Evolutionary conservation across 192 early-diverging fungal genomes (phyloP).

Genomic region (Podila epigama): DNA sequence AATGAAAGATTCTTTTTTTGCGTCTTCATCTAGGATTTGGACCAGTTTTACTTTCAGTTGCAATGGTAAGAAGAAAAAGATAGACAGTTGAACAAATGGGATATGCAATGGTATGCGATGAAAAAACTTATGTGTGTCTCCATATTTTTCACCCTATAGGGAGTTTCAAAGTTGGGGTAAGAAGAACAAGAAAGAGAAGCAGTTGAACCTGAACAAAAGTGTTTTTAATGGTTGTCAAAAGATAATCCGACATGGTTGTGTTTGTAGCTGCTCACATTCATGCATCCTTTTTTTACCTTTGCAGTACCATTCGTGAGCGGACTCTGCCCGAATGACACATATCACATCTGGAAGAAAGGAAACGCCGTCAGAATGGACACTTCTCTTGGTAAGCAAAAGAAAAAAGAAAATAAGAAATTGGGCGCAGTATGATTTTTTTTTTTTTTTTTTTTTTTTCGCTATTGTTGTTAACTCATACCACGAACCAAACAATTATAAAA

Average conservation of each 20-base stretch:
- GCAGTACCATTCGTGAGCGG: slow-evolving; percentile 47
- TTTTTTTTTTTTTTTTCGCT: neutral
- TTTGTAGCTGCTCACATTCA: neutral
- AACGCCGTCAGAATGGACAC: slow-evolving; percentile 50
- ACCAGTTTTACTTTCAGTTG: slow-evolving; percentile 47
- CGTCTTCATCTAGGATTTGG: slow-evolving; percentile 20
- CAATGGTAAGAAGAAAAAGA: slow-evolving; percentile 31
- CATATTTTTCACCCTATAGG: too few species aligned
- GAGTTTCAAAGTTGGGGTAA: slow-evolving; percentile 51
- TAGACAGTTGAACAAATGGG: too few species aligned
- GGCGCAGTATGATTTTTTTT: neutral
- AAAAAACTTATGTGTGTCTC: neutral
- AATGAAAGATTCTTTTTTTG: too few species aligned
- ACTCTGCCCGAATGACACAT: slow-evolving; percentile 46
- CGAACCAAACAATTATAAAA: too few species aligned
- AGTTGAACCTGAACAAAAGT: neutral
- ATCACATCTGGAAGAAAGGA: slow-evolving; percentile 51
- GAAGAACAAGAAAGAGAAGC: neutral
- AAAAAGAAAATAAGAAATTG: neutral
- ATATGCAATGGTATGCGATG: neutral
- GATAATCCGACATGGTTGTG: neutral
- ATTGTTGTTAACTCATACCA: too few species aligned
- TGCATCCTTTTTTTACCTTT: neutral
- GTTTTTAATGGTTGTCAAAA: neutral
- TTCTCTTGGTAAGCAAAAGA: slow-evolving; percentile 21